Evolutionary conservation across 2,329 filamentous ascomycete genomes (phyloP), one percentile per base, ranked within the genome.

Genomic region (Calonectria henricotiae): DNA sequence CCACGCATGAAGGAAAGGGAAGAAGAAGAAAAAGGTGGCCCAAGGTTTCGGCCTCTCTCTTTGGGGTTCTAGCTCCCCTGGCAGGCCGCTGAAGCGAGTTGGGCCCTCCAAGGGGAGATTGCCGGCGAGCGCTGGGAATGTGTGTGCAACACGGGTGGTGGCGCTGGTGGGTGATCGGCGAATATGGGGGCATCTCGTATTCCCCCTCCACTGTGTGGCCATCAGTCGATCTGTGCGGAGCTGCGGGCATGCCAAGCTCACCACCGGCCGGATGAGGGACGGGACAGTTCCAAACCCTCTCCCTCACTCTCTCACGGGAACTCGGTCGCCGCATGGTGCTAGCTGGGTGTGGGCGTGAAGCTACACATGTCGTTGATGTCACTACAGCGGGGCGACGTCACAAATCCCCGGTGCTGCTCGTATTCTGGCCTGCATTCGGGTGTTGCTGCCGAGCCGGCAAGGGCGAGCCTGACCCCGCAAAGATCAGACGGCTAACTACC

Each of bases 121-220:
- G 44, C 41, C 54, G 3, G 49, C 25, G 5, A 32, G 49, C n/a
- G 49, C 17, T 54, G 49, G 49, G 30, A 54, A 54, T 35, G 49
- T 6, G 27, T 25, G 23, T 55, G 69, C n/a, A 70, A 75, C 76
- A 78, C 75, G 74, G 78, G 72, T 20, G 20, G 20, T 20, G 20
- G 20, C 20, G 20, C 15, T 44, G 41, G 7, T 23, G 43, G 43
- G 62, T 67, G 71, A 76, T 77, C 74, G 71, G 67, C 74, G 64
- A 46, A 54, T 64, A 9, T 37, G 35, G 62, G 63, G 61, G 70
- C 67, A 77, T 78, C 76, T 78, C 76, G 74, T 78, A 78, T 78
- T 75, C 66, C 63, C 8, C 32, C 35, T 44, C 62, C 68, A 67
- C 69, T 43, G 23, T n/a, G 15, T 23, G 27, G 17, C 49, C 74